Evolutionary conservation across 2,329 filamentous ascomycete genomes (phyloP).

Genomic region (Pestalotiopsis sp.): DNA sequence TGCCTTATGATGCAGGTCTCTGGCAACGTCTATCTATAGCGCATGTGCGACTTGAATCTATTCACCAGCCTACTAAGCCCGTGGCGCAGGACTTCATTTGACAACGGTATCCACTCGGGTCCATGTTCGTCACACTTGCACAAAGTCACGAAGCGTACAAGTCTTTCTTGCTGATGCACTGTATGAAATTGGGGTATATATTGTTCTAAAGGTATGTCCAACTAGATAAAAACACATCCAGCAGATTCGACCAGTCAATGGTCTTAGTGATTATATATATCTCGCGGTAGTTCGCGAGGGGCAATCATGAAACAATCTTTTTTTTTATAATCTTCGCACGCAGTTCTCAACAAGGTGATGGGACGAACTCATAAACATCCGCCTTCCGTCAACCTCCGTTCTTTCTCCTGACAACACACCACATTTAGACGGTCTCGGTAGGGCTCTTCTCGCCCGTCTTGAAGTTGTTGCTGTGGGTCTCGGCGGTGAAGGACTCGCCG

Average conservation of each 20-base stretch:
- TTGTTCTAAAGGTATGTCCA: not conserved
- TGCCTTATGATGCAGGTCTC: no score
- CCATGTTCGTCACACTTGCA: no score
- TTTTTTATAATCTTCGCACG: no score
- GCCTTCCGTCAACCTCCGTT: not conserved
- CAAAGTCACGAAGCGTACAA: no score
- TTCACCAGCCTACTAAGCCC: no score
- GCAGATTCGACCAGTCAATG: not conserved
- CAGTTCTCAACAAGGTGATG: not conserved
- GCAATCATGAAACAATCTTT: not conserved
- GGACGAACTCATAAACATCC: not conserved
- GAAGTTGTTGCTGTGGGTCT: not conserved
- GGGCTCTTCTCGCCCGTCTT: conserved; percentile 31
- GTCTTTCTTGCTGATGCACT: no score
- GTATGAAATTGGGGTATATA: not conserved
- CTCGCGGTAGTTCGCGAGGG: not conserved
- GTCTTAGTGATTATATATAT: not conserved
- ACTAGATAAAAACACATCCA: not conserved
- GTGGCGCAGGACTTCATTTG: no score
- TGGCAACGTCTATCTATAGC: no score
- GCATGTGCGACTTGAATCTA: no score
- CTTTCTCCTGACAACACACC: not conserved
- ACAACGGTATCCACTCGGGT: no score
- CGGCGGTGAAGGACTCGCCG: conserved; percentile 6
- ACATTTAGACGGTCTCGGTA: conserved; percentile 19